A percentile compares a stretch with the other conserved stretches of the same genome.
phyloP scores from a whole-genome alignment of 345 rosid genomes.

The Pseudoturritis turrita region DNA sequence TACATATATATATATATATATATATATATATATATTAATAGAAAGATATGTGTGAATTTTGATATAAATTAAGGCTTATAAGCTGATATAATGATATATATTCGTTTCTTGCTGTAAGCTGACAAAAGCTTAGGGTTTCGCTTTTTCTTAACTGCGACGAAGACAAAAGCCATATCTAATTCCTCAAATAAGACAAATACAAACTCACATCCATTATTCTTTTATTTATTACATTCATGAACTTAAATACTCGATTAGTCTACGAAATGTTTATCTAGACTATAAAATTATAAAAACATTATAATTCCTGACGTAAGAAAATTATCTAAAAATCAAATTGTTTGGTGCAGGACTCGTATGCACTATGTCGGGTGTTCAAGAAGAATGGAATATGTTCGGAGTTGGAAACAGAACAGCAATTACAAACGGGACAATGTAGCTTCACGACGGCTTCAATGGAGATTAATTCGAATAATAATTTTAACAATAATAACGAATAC shows the following conservation, averaged over 20 bases:
- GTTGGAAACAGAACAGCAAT: constrained; percentile 50
- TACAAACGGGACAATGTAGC: constrained; percentile 45
- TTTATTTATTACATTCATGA: neutral
- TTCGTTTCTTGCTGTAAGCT: constrained; percentile 60
- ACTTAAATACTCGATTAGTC: neutral
- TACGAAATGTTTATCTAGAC: neutral
- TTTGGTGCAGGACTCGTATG: constrained; percentile 64
- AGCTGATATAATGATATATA: constrained; percentile 28
- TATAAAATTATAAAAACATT: neutral
- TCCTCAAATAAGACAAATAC: constrained; percentile 16
- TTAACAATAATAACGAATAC: constrained; percentile 23
- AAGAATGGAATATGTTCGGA: constrained; percentile 80
- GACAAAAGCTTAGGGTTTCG: constrained; percentile 37
- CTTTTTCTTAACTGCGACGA: constrained; percentile 40
- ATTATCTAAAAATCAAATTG: too few species aligned
- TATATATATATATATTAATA: neutral
- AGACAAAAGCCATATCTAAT: constrained; percentile 36
- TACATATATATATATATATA: neutral
- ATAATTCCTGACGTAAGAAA: too few species aligned
- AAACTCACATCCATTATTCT: neutral
- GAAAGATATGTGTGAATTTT: neutral
- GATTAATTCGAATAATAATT: constrained; percentile 10
- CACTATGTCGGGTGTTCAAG: constrained; percentile 93
- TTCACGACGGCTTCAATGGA: constrained; percentile 41
- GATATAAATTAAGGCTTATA: neutral